phyloP scores from a whole-genome alignment of 129 eudicot species.

The Cynara cardunculus region DNA sequence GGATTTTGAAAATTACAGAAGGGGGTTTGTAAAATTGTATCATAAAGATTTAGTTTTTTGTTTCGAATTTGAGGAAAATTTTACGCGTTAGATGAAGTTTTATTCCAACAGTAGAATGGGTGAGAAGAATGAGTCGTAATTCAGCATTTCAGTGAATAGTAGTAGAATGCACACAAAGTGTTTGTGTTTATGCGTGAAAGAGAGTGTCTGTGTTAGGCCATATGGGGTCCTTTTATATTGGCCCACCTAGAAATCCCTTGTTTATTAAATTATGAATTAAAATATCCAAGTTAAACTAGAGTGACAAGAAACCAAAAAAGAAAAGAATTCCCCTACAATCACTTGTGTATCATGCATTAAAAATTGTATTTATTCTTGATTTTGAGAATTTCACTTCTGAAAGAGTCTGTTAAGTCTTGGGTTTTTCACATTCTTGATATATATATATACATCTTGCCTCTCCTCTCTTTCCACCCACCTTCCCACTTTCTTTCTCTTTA shows the following conservation, averaged over 20 bases:
- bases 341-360: not conserved
- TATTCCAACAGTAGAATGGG: not conserved
- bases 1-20: not conserved
- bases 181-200: conserved; percentile 13
- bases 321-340: not conserved
- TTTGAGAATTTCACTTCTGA: conserved; percentile 6
- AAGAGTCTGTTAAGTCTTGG: conserved; percentile 10
- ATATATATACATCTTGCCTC: conserved; percentile 19
- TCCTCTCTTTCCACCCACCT: conserved; percentile 40
- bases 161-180: conserved; percentile 26
- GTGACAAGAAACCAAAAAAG: not conserved
- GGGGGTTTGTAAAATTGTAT: not conserved
- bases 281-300: not conserved
- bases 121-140: not conserved
- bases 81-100: not conserved
- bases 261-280: not conserved
- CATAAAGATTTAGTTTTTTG: not conserved
- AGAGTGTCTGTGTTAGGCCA: conserved; percentile 8
- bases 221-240: conserved; percentile 28
- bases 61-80: not conserved
- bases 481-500: conserved; percentile 19
- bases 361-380: not conserved
- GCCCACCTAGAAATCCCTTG: conserved; percentile 18
- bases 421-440: conserved; percentile 11
- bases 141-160: not conserved